These are phyloP conservation scores for Oryza australiensis DNA, from an alignment of 176 grass and related monocot genomes.

Conservation along the genomic window DNA sequence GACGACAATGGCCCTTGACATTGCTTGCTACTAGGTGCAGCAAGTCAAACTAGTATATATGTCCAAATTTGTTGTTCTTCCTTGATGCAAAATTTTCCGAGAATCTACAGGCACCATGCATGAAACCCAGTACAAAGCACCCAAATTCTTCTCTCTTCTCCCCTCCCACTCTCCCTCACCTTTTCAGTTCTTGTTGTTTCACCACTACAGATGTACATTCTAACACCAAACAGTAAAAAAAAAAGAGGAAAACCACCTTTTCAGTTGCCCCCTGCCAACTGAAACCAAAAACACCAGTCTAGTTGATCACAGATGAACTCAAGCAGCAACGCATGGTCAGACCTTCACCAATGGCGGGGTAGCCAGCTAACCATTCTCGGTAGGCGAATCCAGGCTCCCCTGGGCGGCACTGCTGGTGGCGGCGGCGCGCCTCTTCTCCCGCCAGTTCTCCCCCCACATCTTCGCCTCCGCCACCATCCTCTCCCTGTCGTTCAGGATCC, in stretches of 20 bases:
- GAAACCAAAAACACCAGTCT: conserved; percentile 29
- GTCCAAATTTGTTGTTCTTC: conserved; percentile 28
- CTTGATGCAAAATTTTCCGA: conserved; percentile 52
- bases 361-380: conserved; percentile 23
- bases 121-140: conserved; percentile 38
- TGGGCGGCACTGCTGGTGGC: background rate
- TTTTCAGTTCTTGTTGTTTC: background rate
- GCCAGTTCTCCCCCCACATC: conserved; percentile 90
- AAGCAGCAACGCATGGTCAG: background rate
- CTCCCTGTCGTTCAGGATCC: conserved; percentile 67
- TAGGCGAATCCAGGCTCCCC: conserved; percentile 45
- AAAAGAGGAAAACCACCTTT: background rate
- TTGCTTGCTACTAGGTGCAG: background rate
- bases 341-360: background rate
- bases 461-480: conserved; percentile 89
- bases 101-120: conserved; percentile 54
- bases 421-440: conserved; percentile 64
- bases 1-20: too few species aligned
- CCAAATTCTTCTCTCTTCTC: background rate
- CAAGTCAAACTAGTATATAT: background rate
- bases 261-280: background rate
- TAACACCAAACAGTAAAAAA: conserved; percentile 22
- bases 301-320: conserved; percentile 5
- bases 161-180: background rate
- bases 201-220: conserved; percentile 49